Base-by-base conservation (phyloP, 345 rosid species). In the Moricandia moricandioides region DNA sequence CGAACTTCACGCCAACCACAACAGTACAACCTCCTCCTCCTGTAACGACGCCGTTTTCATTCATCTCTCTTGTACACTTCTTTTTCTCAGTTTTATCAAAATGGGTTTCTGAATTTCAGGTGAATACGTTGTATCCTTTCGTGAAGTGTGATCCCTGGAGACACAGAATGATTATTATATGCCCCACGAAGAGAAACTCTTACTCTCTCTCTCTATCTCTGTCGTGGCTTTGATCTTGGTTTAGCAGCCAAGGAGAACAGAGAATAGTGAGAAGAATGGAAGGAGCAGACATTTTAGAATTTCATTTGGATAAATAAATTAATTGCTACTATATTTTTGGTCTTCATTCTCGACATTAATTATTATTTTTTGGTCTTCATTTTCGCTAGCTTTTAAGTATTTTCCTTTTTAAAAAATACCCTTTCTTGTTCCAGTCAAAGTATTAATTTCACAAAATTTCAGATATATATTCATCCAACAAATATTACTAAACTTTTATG, bases 1-100 rank as follows among this genome's bases (percentile, higher is more conserved):
- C 94, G 49, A 92, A 71, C 80, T 87, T 92, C 72, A 91, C 87
- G 40, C 96, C 96, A n/a, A 95, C 99, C 73, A 92, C 82, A 65
- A 95, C 84, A 58, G 86, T 84, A 65, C 81, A 72, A 37, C 73
- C 75, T 21, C 85, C 82, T 70, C 70, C 78, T 55, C 61, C 67
- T 29, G 73, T 29, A 14, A 60, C 77, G 77, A 61, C 59, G 52
- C 2, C 69, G 71, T 67, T 72, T 10, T 7, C 62, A 8, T 14
- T 49, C 57, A 81, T 72, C 13, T 51, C 71, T 17, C 65, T 43
- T 43, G 51, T 7, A 43, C 51, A 16, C 51, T 43, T 43, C 51
- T 13, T 43, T 13, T 43, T 43, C 51, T 43, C 51, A 40, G 47
- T 37, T 40, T 11, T 40, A 0, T 13, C 5, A 43, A 57, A 52